These are phyloP conservation scores for Penicillium sumatraense DNA, from an alignment of 2,329 filamentous ascomycete species.

Conservation along the genomic window DNA sequence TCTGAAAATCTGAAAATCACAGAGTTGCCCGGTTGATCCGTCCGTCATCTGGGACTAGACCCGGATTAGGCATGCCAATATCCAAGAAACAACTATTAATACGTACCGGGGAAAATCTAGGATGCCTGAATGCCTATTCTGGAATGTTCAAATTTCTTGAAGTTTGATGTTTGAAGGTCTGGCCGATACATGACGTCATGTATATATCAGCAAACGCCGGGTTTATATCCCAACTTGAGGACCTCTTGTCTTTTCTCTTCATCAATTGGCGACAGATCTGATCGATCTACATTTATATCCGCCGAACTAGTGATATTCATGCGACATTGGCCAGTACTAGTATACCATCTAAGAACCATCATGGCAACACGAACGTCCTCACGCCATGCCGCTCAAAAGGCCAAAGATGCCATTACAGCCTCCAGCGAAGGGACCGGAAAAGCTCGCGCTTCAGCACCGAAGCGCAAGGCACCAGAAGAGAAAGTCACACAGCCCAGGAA, in stretches of 20 bases:
- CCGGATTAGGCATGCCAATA: not conserved
- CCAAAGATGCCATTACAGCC: conserved; percentile 45
- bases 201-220: not conserved
- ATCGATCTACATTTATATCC: too few relatives aligned
- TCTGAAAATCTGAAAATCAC: not conserved
- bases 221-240: too few relatives aligned
- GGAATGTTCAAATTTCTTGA: not conserved
- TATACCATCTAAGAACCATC: conserved; percentile 3
- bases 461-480: conserved; percentile 43
- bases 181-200: not conserved
- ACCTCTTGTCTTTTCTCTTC: too few relatives aligned
- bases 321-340: not conserved
- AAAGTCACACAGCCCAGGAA: conserved; percentile 41
- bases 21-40: not conserved
- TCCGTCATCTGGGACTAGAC: not conserved
- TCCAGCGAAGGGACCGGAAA: conserved; percentile 35
- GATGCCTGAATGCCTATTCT: not conserved
- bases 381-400: conserved; percentile 49
- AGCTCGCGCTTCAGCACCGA: conserved; percentile 34
- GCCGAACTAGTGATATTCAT: not conserved
- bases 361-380: conserved; percentile 46
- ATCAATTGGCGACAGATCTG: too few relatives aligned
- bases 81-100: not conserved
- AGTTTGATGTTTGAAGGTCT: not conserved
- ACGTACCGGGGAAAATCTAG: not conserved